Percentiles rank a stretch among this genome's conserved stretches.
phyloP scores from a whole-genome alignment of 805 yeast species.

The Zygoascus bituminiphila region DNA sequence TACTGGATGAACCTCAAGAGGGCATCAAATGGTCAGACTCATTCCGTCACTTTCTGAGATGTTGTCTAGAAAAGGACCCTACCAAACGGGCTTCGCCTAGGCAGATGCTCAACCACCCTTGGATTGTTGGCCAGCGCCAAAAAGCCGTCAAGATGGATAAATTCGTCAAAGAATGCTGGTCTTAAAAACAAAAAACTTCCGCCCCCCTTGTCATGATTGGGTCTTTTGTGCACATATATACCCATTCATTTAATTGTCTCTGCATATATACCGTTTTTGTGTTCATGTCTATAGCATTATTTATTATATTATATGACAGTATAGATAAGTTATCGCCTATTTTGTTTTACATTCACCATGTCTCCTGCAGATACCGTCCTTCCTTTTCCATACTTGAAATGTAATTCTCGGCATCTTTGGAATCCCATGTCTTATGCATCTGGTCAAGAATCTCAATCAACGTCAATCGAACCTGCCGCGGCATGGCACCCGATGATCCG shows the following conservation, averaged over 20 bases:
- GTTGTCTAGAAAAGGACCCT: slow-evolving; percentile 74
- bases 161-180: slow-evolving; percentile 71
- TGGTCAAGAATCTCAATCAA: slow-evolving; percentile 49
- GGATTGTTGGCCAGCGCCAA: slow-evolving; percentile 73
- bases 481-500: slow-evolving; percentile 95
- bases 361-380: slow-evolving; percentile 74
- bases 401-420: slow-evolving; percentile 42
- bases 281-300: neutral
- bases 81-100: slow-evolving; percentile 82
- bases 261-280: neutral
- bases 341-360: no score
- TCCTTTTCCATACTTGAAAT: slow-evolving; percentile 51
- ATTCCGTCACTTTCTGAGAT: slow-evolving; percentile 72
- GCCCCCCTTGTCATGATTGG: no score
- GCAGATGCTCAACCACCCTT: slow-evolving; percentile 89
- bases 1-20: slow-evolving; percentile 67
- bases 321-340: slow-evolving; percentile 5
- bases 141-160: slow-evolving; percentile 77
- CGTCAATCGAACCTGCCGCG: slow-evolving; percentile 77
- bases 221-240: no score
- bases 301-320: neutral
- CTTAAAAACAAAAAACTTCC: neutral
- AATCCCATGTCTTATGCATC: slow-evolving; percentile 36
- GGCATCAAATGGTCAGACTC: slow-evolving; percentile 75
- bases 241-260: neutral